Conservation (phyloP, 83 land plant species). For the Thuja plicata region DNA sequence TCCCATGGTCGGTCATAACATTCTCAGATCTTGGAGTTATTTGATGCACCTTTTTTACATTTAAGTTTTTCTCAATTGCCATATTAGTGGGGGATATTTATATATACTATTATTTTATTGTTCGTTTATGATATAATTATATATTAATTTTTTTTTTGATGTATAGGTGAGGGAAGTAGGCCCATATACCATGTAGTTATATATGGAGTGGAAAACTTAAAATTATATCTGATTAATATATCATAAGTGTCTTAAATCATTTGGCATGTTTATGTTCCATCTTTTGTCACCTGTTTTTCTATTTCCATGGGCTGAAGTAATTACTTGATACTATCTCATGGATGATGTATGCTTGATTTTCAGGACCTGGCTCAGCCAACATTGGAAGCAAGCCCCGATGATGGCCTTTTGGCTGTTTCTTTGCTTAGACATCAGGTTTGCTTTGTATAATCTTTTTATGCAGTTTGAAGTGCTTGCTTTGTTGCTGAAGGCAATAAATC, state of each 20-base stretch:
- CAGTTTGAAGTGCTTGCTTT: not conserved
- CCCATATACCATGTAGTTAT: too few species aligned
- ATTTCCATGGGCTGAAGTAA: not conserved
- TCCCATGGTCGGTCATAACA: too few species aligned
- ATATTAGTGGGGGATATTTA: too few species aligned
- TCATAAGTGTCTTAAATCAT: not conserved
- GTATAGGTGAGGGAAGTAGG: too few species aligned
- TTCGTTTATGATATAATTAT: too few species aligned
- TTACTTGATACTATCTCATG: not conserved
- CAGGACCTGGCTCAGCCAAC: slow-evolving; percentile 64
- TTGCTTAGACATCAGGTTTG: slow-evolving; percentile 92
- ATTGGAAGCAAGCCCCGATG: slow-evolving; percentile 59
- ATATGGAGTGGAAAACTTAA: not conserved
- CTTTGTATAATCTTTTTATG: not conserved
- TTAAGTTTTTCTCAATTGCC: too few species aligned
- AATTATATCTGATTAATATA: not conserved
- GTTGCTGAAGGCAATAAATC: not conserved
- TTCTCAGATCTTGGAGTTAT: not conserved
- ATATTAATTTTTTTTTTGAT: too few species aligned
- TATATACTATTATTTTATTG: too few species aligned
- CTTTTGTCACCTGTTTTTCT: not conserved
- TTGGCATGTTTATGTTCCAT: not conserved
- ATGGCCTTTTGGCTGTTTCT: slow-evolving; percentile 74
- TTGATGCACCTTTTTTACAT: too few species aligned
- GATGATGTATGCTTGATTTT: slow-evolving; percentile 11